A percentile compares a stretch with the other conserved stretches of the same genome.
These are phyloP conservation scores for Raphanus raphanistrum DNA, from an alignment of 345 rosid species.

Conservation along the genomic window DNA sequence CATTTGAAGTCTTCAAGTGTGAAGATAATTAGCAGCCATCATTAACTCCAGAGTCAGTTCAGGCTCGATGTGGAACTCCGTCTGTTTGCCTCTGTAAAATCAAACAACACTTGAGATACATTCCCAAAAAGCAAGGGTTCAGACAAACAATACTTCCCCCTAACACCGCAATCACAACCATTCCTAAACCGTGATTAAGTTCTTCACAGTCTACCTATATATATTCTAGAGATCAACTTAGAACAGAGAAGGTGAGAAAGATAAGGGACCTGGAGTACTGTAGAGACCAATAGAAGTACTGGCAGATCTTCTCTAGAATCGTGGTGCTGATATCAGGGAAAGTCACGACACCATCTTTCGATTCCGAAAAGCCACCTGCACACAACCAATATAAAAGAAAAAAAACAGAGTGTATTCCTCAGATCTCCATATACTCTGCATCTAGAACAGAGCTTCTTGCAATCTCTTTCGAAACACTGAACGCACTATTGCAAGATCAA, in stretches of 20 bases:
- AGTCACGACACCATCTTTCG: constrained; percentile 75
- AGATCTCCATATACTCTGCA: constrained; percentile 1
- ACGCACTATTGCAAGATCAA: neutral
- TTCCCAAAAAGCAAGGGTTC: neutral
- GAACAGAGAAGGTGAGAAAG: neutral
- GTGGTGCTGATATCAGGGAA: constrained; percentile 83
- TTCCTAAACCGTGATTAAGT: neutral
- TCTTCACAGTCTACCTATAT: neutral
- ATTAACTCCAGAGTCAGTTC: neutral
- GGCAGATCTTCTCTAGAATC: constrained; percentile 82
- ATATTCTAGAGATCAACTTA: neutral
- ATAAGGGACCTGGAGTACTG: neutral
- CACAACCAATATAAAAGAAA: neutral
- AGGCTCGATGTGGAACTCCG: neutral
- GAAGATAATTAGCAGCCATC: neutral
- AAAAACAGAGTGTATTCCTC: neutral
- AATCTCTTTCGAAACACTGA: neutral
- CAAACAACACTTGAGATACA: neutral
- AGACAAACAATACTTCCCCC: neutral
- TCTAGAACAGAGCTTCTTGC: constrained; percentile 6
- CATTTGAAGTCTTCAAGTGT: neutral
- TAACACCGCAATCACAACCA: neutral
- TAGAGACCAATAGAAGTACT: neutral
- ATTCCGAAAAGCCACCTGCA: constrained; percentile 69
- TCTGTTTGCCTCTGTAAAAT: neutral